Evolutionary conservation across 768 basidiomycete genomes (phyloP), one percentile per base, ranked within the genome.

Genomic region (Amylocystis lapponica): DNA sequence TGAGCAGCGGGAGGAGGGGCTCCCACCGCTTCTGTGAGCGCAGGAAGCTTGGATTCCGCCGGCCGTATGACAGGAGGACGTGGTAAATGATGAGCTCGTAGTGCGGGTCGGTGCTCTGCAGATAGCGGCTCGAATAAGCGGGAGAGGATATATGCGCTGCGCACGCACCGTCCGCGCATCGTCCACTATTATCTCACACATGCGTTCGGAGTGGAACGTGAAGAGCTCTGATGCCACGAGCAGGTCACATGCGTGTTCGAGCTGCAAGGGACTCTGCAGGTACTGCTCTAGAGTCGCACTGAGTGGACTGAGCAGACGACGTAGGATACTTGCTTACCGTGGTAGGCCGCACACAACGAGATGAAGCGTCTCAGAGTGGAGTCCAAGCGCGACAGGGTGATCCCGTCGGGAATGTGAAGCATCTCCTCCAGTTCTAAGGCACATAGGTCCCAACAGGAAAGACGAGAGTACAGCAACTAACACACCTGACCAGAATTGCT

Each of bases 401-500:
- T 62, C 49, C 81, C 74, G 27, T 72, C 72, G 1, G 84, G 81
- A 7, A 94, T 62, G 35, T 70, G 69, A 23, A 95, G 61, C 30
- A 86, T 77, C 44, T 93, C 91, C 39, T 95, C 92, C 21, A 97
- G 75, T 64, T 98, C 95, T 97, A 54, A 14, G 39, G 34, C 16
- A 27, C 27, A 12, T 38, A 37, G 22, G 23, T 41, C 19, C 17
- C n/a, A 29, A 20, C 30, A 20, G 30, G 45, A 33, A 19, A 26
- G 36, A 54, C 14, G 39, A 41, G 41, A 41, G 30, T 29, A 5
- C 20, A 25, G 26, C 11, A 34, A 27, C 39, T 41, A 43, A 59
- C 84, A 50, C 56, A 91, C 88, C 88, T 54, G 86, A 82, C 89
- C 90, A 93, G 62, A 92, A 93, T 63, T 92, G 87, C 51, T 86